A percentile compares a stretch with the other conserved stretches of the same genome.
phyloP scores from a whole-genome alignment of 441 rosid genomes.

The Pelargonium australe region DNA sequence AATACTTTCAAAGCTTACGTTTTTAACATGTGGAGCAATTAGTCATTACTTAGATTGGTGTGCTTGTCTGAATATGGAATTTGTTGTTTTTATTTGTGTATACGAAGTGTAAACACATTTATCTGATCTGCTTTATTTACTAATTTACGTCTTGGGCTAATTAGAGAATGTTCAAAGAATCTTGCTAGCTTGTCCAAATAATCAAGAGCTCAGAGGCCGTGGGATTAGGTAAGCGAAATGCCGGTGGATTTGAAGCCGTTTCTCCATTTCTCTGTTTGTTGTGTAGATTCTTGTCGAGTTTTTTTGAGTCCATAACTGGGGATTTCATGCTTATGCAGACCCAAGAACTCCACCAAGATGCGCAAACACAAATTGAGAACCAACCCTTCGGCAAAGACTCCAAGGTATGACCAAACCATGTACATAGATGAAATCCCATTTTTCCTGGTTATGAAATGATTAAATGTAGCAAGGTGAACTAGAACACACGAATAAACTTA shows the following conservation, averaged over 20 bases:
- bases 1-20: background rate
- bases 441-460: conserved; percentile 15
- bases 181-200: conserved; percentile 27
- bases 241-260: background rate
- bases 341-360: conserved; percentile 11
- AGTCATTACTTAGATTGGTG: background rate
- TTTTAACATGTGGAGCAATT: background rate
- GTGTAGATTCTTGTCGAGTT: background rate
- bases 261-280: background rate
- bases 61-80: background rate
- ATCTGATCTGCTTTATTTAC: background rate
- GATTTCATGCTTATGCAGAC: conserved; percentile 9
- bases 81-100: background rate
- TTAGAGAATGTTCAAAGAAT: conserved; percentile 29
- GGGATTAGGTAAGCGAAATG: conserved; percentile 15
- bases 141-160: background rate
- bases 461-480: background rate
- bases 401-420: conserved; percentile 4
- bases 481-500: background rate
- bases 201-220: conserved; percentile 26
- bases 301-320: background rate
- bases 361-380: conserved; percentile 9
- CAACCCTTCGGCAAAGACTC: background rate
- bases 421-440: conserved; percentile 6
- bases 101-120: too few species aligned